Percentiles rank a stretch among this genome's conserved stretches.
Conservation (phyloP, 192 early-diverging fungal species). For the Gaertneriomyces semiglobifer region DNA sequence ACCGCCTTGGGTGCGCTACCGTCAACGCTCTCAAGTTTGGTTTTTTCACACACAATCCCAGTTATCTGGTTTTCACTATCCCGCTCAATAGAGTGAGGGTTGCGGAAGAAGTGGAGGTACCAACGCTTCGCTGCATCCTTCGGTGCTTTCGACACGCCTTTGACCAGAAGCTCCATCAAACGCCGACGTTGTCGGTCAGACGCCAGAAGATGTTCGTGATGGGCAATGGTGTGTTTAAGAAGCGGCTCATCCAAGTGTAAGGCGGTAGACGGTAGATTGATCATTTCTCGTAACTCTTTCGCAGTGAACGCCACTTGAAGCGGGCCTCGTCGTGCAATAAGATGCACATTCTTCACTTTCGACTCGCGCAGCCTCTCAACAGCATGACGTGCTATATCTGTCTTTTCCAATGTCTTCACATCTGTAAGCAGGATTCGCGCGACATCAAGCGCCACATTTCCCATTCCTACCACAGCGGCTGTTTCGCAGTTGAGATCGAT, state of each 20-base stretch:
- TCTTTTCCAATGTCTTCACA: conserved; percentile 67
- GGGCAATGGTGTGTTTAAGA: conserved; percentile 52
- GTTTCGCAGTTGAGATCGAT: conserved; percentile 70
- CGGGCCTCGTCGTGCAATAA: conserved; percentile 90
- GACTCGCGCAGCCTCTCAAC: conserved; percentile 63
- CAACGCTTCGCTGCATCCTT: conserved; percentile 53
- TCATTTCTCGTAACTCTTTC: conserved; percentile 94
- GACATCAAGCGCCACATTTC: conserved; percentile 92
- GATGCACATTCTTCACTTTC: conserved; percentile 73
- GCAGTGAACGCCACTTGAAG: conserved; percentile 91
- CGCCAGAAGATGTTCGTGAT: conserved; percentile 16
- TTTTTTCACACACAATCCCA: conserved; percentile 52
- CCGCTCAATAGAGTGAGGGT: conserved; percentile 58
- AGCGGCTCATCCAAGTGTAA: conserved; percentile 64
- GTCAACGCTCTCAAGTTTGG: conserved; percentile 48
- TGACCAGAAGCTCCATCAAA: conserved; percentile 71
- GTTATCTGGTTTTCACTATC: not conserved
- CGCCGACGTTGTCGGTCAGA: conserved; percentile 70
- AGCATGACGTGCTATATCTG: conserved; percentile 81
- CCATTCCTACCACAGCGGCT: conserved; percentile 83
- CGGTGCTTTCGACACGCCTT: conserved; percentile 50
- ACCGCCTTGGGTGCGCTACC: conserved; percentile 59
- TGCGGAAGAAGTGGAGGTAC: conserved; percentile 69
- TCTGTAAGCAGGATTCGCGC: conserved; percentile 79
- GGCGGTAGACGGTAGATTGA: conserved; percentile 59